These are phyloP conservation scores for Scalesia atractyloides DNA, from an alignment of 129 eudicot species.

Conservation along the genomic window DNA sequence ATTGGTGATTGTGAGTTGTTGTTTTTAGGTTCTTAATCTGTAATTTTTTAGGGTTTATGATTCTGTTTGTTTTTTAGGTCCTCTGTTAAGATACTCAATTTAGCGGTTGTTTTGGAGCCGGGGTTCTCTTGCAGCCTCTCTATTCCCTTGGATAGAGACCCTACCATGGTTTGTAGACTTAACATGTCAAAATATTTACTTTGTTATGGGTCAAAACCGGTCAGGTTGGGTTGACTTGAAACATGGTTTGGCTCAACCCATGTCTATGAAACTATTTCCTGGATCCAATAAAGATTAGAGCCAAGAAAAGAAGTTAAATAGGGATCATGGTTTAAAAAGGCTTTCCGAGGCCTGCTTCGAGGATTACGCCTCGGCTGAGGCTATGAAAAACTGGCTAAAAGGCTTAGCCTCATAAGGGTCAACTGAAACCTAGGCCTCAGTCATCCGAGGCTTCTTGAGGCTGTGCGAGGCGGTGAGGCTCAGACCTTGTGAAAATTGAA, in stretches of 20 bases:
- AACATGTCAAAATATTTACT: background rate
- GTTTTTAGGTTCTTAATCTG: too few relatives aligned
- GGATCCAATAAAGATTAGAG: background rate
- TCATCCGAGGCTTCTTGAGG: too few relatives aligned
- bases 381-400: too few relatives aligned
- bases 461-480: too few relatives aligned
- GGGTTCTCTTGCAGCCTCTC: too few relatives aligned
- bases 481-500: too few relatives aligned
- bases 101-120: background rate
- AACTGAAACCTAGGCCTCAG: too few relatives aligned
- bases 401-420: too few relatives aligned
- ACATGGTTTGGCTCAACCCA: background rate
- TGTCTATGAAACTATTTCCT: background rate
- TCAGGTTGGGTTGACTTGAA: background rate
- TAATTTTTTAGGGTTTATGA: slow-evolving; percentile 1
- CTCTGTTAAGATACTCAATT: background rate
- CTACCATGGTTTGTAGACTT: background rate
- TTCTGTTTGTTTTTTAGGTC: background rate
- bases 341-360: too few relatives aligned
- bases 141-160: too few relatives aligned
- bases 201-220: background rate
- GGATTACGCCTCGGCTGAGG: too few relatives aligned
- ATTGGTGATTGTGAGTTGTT: background rate
- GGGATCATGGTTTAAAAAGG: too few relatives aligned
- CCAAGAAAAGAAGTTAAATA: background rate